These are phyloP conservation scores for Golubevia sp. DNA, from an alignment of 1,284 basidiomycete species.

Conservation along the genomic window DNA sequence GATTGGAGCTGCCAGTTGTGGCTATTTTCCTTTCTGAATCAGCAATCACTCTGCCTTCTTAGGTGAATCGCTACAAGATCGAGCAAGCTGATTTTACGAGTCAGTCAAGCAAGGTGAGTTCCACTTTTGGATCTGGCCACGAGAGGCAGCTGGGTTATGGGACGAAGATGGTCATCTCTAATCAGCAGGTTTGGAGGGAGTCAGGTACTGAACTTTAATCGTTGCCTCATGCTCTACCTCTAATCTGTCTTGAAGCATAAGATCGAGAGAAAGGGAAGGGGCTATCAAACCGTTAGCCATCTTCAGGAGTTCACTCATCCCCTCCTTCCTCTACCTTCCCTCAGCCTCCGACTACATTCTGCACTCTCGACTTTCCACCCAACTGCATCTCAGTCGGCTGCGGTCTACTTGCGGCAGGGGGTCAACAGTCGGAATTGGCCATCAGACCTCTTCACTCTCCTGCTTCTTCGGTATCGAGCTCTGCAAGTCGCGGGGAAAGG, in stretches of 20 bases:
- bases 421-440: constrained; percentile 78
- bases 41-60: too few relatives aligned
- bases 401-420: constrained; percentile 77
- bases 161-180: constrained; percentile 61
- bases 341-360: constrained; percentile 69
- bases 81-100: constrained; percentile 31
- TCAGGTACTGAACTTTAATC: too few relatives aligned
- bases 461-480: constrained; percentile 32
- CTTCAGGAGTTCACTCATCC: constrained; percentile 12
- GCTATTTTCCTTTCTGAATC: too few relatives aligned
- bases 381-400: constrained; percentile 65
- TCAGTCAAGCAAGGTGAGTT: constrained; percentile 68
- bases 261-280: too few relatives aligned
- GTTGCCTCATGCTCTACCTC: too few relatives aligned
- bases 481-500: constrained; percentile 13
- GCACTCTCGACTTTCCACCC: constrained; percentile 73
- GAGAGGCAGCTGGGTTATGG: constrained; percentile 69
- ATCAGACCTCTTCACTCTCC: constrained; percentile 67
- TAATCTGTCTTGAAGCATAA: too few relatives aligned
- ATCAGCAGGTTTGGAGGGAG: too few relatives aligned
- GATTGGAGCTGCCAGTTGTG: too few relatives aligned
- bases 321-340: neutral
- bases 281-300: neutral
- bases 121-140: too few relatives aligned
- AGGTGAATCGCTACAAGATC: constrained; percentile 26